Evolutionary conservation across 139 green algal species (phyloP), one percentile per base, ranked within the genome.

Genomic region (Micractinium conductrix): DNA sequence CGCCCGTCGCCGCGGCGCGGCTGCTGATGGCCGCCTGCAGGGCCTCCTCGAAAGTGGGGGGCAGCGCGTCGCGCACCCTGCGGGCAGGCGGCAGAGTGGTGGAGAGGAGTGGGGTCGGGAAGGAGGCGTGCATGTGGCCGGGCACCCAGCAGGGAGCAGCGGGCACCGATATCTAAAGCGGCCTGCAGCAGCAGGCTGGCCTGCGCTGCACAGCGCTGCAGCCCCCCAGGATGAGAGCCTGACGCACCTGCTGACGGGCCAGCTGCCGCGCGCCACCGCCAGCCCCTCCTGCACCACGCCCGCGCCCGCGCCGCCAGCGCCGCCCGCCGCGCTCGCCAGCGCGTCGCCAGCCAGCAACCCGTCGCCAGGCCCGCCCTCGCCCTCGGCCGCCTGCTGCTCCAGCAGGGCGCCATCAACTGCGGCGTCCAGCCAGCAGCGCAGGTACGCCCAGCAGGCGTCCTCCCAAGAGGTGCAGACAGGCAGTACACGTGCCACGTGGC

Each of bases 401-500:
- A 81, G 65, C 63, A 91, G 62, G 40, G 44, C 26, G 8, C 10
- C 17, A 33, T 94, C 90, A 0, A 91, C 85, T 0, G 42, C 74
- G 14, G 55, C 60, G 9, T 94, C 91, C 78, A 94, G 82, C 90
- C 90, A 93, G 75, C 86, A 91, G 28, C 91, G 85, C 85, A 92
- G 93, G 80, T 93, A 88, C 8, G 86, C 89, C 94, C 94, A 97
- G 19, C 85, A 80, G 28, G 83, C 82, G 85, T 97, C 94, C 84
- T 96, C 93, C 93, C 94, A 97, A 70, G 53, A 87, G 70, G 28
- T 7, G 82, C 93, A 97, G 0, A 88, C 94, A 24, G 94, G 89
- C 63, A 95, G 86, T 68, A 93, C 63, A 42, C 74, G 50, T 0
- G 67, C 58, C 55, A 95, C 62, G 83, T 93, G 80, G 55, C 90